These are phyloP conservation scores for Phytopythium oedochilum DNA, from an alignment of 352 stramenopile genomes.

Conservation along the genomic window DNA sequence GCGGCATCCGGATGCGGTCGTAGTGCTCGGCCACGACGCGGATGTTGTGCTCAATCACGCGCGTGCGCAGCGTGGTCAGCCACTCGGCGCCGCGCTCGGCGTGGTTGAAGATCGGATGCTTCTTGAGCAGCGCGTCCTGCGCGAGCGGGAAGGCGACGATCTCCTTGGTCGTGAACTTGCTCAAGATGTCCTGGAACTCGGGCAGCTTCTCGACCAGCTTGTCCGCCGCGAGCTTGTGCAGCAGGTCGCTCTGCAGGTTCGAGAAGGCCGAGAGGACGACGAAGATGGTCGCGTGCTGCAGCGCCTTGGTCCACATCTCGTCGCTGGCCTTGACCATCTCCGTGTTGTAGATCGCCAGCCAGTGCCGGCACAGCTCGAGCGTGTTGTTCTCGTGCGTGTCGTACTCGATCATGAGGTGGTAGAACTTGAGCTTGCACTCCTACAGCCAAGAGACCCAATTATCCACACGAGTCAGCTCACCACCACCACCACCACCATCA, in stretches of 20 bases:
- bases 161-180: slow-evolving; percentile 95
- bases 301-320: slow-evolving; percentile 61
- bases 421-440: slow-evolving; percentile 97
- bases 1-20: slow-evolving; percentile 89
- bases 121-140: slow-evolving; percentile 82
- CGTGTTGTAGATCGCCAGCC: slow-evolving; percentile 82
- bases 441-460: too few species aligned
- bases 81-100: slow-evolving; percentile 71
- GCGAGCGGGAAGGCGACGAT: slow-evolving; percentile 94
- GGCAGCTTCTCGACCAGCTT: slow-evolving; percentile 63
- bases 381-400: slow-evolving; percentile 95
- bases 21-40: slow-evolving; percentile 94
- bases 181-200: slow-evolving; percentile 54
- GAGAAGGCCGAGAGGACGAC: slow-evolving; percentile 69
- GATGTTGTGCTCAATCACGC: slow-evolving; percentile 98
- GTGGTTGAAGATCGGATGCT: slow-evolving; percentile 82
- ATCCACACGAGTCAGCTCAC: too few species aligned
- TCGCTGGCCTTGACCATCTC: slow-evolving; percentile 63
- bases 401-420: slow-evolving; percentile 95
- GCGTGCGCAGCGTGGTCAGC: slow-evolving; percentile 86
- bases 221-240: slow-evolving; percentile 59
- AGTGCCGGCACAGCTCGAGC: slow-evolving; percentile 91
- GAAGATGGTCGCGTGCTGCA: slow-evolving; percentile 78
- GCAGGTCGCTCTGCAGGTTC: slow-evolving; percentile 74
- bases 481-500: too few species aligned